Percentiles rank a stretch among this genome's conserved stretches.
Conservation (phyloP, 257 asterid species). For the Henckelia pumila region DNA sequence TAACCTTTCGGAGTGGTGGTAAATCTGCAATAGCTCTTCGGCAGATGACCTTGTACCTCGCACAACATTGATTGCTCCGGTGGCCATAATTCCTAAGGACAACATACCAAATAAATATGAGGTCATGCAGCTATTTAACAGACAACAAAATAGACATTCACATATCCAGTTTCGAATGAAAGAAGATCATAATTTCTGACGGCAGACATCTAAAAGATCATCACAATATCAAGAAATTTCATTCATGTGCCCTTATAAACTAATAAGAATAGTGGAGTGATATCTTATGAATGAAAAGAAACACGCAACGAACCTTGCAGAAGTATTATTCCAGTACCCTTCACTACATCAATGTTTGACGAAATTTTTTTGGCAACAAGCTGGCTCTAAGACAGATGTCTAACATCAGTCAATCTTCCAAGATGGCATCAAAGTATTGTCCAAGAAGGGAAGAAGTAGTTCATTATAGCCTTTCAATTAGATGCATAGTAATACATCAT, state of each 20-base stretch:
- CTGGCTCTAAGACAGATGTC: neutral
- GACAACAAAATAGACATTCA: slow-evolving; percentile 12
- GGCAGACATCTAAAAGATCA: slow-evolving; percentile 1
- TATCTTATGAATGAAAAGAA: slow-evolving; percentile 1
- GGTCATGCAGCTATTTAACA: slow-evolving; percentile 2
- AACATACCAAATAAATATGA: slow-evolving; percentile 24
- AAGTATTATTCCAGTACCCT: neutral
- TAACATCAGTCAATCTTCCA: neutral
- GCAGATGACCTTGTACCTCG: slow-evolving; percentile 90
- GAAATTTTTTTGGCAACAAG: neutral
- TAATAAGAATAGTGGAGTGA: neutral
- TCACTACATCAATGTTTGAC: neutral
- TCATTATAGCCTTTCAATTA: neutral
- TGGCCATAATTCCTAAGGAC: slow-evolving; percentile 78
- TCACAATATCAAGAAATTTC: neutral
- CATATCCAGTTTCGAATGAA: neutral
- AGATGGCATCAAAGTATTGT: slow-evolving; percentile 6
- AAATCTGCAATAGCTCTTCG: slow-evolving; percentile 83
- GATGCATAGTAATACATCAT: neutral
- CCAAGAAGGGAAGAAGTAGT: neutral
- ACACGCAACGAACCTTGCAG: neutral
- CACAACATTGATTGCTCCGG: slow-evolving; percentile 91
- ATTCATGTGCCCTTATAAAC: slow-evolving; percentile 7
- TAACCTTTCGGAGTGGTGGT: slow-evolving; percentile 89
- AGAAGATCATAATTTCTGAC: slow-evolving; percentile 8